Percentiles rank a stretch among this genome's conserved stretches.
Conservation (phyloP, 1,284 basidiomycete genomes). For the Vanrija sp. region DNA sequence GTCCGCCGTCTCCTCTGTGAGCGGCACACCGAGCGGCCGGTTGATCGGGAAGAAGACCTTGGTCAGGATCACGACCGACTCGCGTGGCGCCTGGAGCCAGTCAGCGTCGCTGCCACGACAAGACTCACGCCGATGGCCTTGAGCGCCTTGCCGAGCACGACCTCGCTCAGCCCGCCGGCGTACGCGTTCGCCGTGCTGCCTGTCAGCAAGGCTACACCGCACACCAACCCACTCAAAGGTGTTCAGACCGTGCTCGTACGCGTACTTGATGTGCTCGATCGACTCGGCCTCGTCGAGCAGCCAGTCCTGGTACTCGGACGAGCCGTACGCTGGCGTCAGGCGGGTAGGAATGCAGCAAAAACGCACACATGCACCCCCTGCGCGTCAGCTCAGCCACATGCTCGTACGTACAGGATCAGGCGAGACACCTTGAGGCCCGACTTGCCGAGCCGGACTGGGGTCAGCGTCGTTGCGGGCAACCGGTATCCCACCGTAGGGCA, state of each 20-base stretch:
- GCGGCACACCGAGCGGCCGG: neutral
- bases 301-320: constrained; percentile 31
- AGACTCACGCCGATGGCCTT: constrained; percentile 55
- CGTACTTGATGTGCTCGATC: constrained; percentile 44
- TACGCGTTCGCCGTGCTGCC: constrained; percentile 47
- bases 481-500: no score
- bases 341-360: no score
- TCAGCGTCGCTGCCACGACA: no score
- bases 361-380: constrained; percentile 29
- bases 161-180: constrained; percentile 57
- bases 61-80: constrained; percentile 73
- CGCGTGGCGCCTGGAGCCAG: constrained; percentile 56
- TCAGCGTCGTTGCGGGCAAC: neutral
- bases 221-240: constrained; percentile 36
- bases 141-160: constrained; percentile 74
- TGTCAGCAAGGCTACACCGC: neutral
- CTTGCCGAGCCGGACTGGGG: constrained; percentile 37
- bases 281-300: constrained; percentile 37
- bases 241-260: constrained; percentile 41
- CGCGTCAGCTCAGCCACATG: neutral
- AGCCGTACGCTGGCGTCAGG: constrained; percentile 19
- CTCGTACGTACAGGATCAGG: constrained; percentile 33
- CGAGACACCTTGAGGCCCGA: constrained; percentile 40
- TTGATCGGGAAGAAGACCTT: constrained; percentile 50
- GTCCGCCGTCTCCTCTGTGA: neutral